Base-by-base conservation (phyloP, 306 rosid genomes). In the Canavalia ensiformis region DNA sequence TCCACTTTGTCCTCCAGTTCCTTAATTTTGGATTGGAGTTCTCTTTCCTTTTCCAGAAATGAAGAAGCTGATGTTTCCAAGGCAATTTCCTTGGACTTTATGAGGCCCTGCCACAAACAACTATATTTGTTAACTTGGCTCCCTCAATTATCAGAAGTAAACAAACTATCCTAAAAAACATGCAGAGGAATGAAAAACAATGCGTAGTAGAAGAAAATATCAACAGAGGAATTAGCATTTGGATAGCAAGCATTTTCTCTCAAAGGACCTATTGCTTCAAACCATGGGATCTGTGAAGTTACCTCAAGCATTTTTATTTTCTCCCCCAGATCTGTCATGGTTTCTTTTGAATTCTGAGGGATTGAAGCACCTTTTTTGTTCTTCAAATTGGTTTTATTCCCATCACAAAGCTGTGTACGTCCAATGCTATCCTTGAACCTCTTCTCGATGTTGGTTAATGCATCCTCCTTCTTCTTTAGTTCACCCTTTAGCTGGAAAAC, bases 281-380 rank as follows among this genome's bases (percentile, higher is more conserved):
- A 65, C 9, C 55, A 82, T 13, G n/a, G 50, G 66, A 54, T 28
- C 76, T 55, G 66, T 10, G 34, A 82, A 79, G 50, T 82, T 93
- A 95, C 99, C 99, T 95, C 97, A 1, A 93, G 97, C 70, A 79
- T 76, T 79, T 90, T 89, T 76, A 92, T 86, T 86, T 80, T 90
- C 85, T 90, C 97, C 88, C 68, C 88, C 65, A 87, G 87, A 84
- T 52, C 79, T 34, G 88, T 49, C 85, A 90, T 18, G 25, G 25
- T 89, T 85, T 93, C 99, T 83, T 90, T 86, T 7, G 85, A 47
- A 50, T 72, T 71, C 41, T 77, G 89, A 74, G 85, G 62, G 49
- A 63, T 77, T 42, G 92, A 64, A 58, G 76, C 57, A 55, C 76
- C 73, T 62, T 79, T 90, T 9, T 82, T 78, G 74, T 81, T 87